Evolutionary conservation across 1,284 basidiomycete genomes (phyloP).

Genomic region (Afroboletus lepidellus): DNA sequence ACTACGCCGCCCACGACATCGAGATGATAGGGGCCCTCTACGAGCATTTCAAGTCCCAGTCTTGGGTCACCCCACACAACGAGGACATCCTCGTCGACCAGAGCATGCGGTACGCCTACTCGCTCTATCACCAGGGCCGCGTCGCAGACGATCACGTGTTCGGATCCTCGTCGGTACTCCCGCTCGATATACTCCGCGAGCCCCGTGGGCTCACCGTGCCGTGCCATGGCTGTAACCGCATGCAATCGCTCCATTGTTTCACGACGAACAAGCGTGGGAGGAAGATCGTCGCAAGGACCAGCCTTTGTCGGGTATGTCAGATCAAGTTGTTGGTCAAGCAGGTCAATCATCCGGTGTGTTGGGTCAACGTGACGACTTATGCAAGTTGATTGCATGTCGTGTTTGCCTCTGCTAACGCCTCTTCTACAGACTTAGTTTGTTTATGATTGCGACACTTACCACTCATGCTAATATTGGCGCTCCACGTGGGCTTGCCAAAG

Average conservation of each 20-base stretch:
- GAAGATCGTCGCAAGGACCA: slow-evolving; percentile 25
- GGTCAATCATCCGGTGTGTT: slow-evolving; percentile 20
- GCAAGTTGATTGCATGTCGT: slow-evolving; percentile 6
- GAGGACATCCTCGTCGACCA: slow-evolving; percentile 19
- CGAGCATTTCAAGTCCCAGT: slow-evolving; percentile 32
- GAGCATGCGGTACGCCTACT: slow-evolving; percentile 31
- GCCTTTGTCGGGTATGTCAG: slow-evolving; percentile 31
- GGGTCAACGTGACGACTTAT: slow-evolving; percentile 19
- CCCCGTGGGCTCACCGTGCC: slow-evolving; percentile 25
- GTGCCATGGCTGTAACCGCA: slow-evolving; percentile 26
- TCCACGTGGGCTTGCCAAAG: not conserved
- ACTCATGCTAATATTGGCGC: not conserved
- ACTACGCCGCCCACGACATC: slow-evolving; percentile 44
- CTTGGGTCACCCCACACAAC: slow-evolving; percentile 31
- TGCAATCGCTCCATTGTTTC: slow-evolving; percentile 31
- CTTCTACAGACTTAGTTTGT: slow-evolving; percentile 9
- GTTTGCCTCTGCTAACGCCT: slow-evolving; percentile 9
- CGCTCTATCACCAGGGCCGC: slow-evolving; percentile 28
- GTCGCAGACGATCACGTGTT: slow-evolving; percentile 25
- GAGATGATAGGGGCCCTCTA: slow-evolving; percentile 39
- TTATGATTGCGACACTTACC: not conserved
- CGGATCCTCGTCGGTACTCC: slow-evolving; percentile 24
- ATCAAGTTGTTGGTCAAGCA: slow-evolving; percentile 33
- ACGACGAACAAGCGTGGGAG: slow-evolving; percentile 12
- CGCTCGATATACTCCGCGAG: slow-evolving; percentile 29